Percentiles rank a stretch among this genome's conserved stretches.
These are phyloP conservation scores for Falciphora oryzae DNA, from an alignment of 2,329 filamentous ascomycete genomes.

Conservation along the genomic window DNA sequence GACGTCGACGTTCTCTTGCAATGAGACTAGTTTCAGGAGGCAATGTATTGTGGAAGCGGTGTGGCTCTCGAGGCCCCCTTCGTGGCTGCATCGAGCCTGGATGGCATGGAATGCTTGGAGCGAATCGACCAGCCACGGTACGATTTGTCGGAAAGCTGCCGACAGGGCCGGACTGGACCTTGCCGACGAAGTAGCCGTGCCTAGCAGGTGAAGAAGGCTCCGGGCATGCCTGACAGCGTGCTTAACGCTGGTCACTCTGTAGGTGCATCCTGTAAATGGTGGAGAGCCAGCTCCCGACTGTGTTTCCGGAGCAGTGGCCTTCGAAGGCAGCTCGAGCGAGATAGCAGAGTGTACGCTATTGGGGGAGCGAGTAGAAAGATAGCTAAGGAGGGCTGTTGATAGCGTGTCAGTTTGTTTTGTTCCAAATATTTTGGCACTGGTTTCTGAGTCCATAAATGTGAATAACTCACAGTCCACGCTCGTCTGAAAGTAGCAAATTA, in stretches of 20 bases:
- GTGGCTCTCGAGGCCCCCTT: slow-evolving; percentile 23
- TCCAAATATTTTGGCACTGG: neutral
- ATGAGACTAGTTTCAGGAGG: slow-evolving; percentile 26
- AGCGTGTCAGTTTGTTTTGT: neutral
- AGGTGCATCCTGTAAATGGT: slow-evolving; percentile 19
- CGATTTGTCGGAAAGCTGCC: slow-evolving; percentile 29
- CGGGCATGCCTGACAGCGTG: slow-evolving; percentile 36
- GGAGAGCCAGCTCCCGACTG: neutral
- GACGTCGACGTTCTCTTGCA: slow-evolving; percentile 10
- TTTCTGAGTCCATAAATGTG: neutral
- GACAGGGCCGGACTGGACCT: slow-evolving; percentile 19
- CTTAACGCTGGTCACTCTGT: slow-evolving; percentile 26
- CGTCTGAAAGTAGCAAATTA: slow-evolving; percentile 45
- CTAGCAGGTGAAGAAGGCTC: slow-evolving; percentile 38
- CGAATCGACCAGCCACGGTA: slow-evolving; percentile 45
- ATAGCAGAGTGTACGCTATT: neutral
- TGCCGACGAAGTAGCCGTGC: slow-evolving; percentile 32
- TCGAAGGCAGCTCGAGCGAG: neutral
- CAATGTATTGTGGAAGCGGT: slow-evolving; percentile 31
- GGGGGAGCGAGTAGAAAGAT: neutral
- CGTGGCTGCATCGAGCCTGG: slow-evolving; percentile 30
- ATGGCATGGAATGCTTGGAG: slow-evolving; percentile 36
- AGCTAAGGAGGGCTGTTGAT: neutral
- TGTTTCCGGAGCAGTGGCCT: neutral
- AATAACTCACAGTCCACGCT: slow-evolving; percentile 37